These are phyloP conservation scores for Corymbia calophylla DNA, from an alignment of 441 rosid genomes.

Conservation along the genomic window DNA sequence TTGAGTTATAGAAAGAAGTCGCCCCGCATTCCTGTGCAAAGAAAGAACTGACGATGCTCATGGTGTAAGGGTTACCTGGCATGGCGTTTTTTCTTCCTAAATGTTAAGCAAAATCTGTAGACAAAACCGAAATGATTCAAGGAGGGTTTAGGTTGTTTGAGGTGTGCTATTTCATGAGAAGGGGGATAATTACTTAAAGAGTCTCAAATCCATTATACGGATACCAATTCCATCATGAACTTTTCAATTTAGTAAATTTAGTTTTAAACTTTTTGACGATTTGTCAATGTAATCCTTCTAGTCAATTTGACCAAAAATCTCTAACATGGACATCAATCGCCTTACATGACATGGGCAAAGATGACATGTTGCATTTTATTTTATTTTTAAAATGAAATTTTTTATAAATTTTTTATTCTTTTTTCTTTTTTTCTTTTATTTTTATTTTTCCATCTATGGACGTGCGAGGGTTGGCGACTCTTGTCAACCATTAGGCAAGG, in stretches of 20 bases:
- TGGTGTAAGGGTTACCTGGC: not conserved
- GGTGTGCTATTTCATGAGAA: not conserved
- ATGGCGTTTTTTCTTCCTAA: not conserved
- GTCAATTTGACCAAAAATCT: too few species aligned
- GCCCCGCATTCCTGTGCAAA: not conserved
- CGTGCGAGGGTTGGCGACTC: rapidly evolving
- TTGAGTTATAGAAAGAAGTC: not conserved
- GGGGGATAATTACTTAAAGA: not conserved
- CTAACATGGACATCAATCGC: not conserved
- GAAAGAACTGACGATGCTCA: not conserved
- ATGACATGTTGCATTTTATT: too few species aligned
- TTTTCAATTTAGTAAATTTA: too few species aligned
- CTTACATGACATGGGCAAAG: not conserved
- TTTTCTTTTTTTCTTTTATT: not conserved
- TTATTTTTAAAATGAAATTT: too few species aligned
- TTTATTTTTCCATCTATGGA: not conserved
- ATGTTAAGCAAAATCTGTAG: not conserved
- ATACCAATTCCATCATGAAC: not conserved
- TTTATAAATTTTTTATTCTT: too few species aligned
- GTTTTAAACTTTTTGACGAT: too few species aligned
- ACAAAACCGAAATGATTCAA: not conserved
- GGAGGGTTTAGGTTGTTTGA: not conserved
- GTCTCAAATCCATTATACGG: not conserved
- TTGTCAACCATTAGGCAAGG: rapidly evolving
- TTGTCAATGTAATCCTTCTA: too few species aligned